A percentile compares a stretch with the other conserved stretches of the same genome.
Evolutionary conservation across 495 filamentous ascomycete species (phyloP).

Genomic region (Zalerion maritima): DNA sequence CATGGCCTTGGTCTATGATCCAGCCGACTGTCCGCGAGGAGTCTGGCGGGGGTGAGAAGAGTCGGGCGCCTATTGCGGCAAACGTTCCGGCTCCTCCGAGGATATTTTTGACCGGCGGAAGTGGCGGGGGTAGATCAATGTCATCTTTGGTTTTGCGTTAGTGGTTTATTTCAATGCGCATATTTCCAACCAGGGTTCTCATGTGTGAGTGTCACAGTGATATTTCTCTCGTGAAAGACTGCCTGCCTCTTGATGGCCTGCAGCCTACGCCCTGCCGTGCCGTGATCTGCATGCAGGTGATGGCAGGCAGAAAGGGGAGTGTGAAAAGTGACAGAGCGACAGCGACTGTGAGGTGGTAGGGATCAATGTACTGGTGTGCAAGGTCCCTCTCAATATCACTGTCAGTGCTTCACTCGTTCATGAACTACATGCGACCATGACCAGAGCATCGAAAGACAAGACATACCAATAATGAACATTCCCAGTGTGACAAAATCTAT

Average conservation of each 20-base stretch:
- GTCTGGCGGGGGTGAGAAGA: slow-evolving; percentile 54
- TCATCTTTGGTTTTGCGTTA: slow-evolving; percentile 49
- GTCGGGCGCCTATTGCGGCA: slow-evolving; percentile 71
- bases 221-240: too few species aligned
- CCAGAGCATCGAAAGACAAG: slow-evolving; percentile 1
- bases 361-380: too few species aligned
- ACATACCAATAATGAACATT: slow-evolving; percentile 88
- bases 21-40: slow-evolving; percentile 53
- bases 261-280: too few species aligned
- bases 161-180: too few species aligned
- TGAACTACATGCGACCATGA: too few species aligned
- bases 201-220: neutral
- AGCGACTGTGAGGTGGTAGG: too few species aligned
- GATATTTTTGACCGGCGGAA: slow-evolving; percentile 49
- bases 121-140: slow-evolving; percentile 59
- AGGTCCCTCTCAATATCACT: slow-evolving; percentile 1
- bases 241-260: too few species aligned
- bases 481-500: slow-evolving; percentile 80
- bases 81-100: slow-evolving; percentile 81
- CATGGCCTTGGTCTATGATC: slow-evolving; percentile 79
- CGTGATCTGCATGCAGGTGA: too few species aligned
- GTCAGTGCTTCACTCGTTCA: neutral
- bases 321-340: too few species aligned
- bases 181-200: slow-evolving; percentile 1
- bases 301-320: too few species aligned